phyloP scores from a whole-genome alignment of 306 rosid species.

The Rosa persica region DNA sequence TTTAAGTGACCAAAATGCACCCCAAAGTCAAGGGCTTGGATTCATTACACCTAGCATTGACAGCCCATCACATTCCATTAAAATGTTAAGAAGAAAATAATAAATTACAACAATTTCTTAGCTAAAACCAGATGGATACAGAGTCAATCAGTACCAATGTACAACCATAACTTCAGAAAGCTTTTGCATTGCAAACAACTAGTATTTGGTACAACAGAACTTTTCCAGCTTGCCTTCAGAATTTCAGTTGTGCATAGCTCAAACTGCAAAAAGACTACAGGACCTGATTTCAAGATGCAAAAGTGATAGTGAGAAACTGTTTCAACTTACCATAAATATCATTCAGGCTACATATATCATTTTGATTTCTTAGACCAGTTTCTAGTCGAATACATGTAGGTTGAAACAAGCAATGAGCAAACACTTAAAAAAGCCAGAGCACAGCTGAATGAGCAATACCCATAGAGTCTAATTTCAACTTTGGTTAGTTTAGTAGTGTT shows the following conservation, averaged over 20 bases:
- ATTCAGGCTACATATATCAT: not conserved
- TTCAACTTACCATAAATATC: not conserved
- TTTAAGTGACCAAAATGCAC: not conserved
- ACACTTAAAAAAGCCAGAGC: not conserved
- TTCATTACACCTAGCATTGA: not conserved
- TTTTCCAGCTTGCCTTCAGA: not conserved
- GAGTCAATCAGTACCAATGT: not conserved
- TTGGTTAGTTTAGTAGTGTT: not conserved
- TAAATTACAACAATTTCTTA: not conserved
- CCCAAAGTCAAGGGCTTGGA: not conserved
- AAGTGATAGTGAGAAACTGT: conserved; percentile 2
- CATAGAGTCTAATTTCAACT: not conserved
- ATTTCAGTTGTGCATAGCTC: not conserved
- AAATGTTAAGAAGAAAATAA: not conserved
- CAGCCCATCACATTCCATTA: not conserved
- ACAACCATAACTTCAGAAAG: not conserved
- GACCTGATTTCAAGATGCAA: not conserved
- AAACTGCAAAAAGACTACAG: not conserved
- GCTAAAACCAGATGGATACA: not conserved
- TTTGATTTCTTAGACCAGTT: not conserved
- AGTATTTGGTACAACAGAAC: not conserved
- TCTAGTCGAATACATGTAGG: not conserved
- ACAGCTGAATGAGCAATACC: not conserved
- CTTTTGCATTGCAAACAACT: not conserved
- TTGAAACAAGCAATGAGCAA: not conserved